phyloP scores from a whole-genome alignment of 306 rosid genomes.

The Cicer cuneatum region DNA sequence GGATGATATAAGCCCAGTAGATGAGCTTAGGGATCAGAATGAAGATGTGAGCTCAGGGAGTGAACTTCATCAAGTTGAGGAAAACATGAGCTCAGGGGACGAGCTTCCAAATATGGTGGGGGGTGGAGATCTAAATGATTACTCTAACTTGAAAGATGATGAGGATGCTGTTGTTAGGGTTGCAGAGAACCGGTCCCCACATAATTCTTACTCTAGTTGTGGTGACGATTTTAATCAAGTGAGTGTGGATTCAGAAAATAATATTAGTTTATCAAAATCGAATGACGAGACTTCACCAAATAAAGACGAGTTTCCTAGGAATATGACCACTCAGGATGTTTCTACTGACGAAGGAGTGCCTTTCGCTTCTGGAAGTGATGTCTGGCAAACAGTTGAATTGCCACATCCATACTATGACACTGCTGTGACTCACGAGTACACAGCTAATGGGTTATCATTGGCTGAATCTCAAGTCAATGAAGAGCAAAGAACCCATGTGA shows the following conservation, averaged over 20 bases:
- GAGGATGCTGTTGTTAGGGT: conserved; percentile 45
- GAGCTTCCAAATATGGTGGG: conserved; percentile 52
- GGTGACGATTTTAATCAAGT: conserved; percentile 43
- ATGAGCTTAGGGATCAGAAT: conserved; percentile 46
- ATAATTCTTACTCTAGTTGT: conserved; percentile 46
- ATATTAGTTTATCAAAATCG: conserved; percentile 39
- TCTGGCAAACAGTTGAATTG: conserved; percentile 67
- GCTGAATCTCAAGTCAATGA: conserved; percentile 56
- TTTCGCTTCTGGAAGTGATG: conserved; percentile 57
- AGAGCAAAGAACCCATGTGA: conserved; percentile 51
- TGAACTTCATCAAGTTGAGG: conserved; percentile 48
- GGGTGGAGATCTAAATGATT: conserved; percentile 44
- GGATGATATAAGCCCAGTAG: conserved; percentile 46
- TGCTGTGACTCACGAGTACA: conserved; percentile 57
- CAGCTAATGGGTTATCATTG: conserved; percentile 57
- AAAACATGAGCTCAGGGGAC: conserved; percentile 48
- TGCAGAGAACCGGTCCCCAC: conserved; percentile 42
- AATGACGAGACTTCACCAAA: conserved; percentile 21
- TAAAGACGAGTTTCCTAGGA: conserved; percentile 53
- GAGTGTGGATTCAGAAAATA: conserved; percentile 50
- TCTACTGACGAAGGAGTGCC: conserved; percentile 53
- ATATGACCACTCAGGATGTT: conserved; percentile 51
- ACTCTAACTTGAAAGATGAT: conserved; percentile 35
- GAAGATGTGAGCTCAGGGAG: conserved; percentile 47
- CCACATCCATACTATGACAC: conserved; percentile 76